phyloP scores from a whole-genome alignment of 2,329 filamentous ascomycete species.

The Trichoderma sp. region DNA sequence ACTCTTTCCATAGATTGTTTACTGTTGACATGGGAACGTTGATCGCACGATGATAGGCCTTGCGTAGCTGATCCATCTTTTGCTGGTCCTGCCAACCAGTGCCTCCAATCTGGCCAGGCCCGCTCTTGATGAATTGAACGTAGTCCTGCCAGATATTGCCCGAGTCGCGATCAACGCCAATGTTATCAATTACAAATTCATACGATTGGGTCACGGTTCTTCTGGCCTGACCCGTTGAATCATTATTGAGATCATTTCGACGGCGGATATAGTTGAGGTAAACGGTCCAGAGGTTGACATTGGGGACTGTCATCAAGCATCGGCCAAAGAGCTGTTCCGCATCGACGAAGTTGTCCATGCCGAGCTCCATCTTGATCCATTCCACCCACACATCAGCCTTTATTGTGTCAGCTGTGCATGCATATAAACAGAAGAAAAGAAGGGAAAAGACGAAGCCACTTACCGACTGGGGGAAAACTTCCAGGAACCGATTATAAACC shows the following conservation, averaged over 20 bases:
- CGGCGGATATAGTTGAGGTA: slow-evolving; percentile 96
- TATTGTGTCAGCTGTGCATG: slow-evolving; percentile 19
- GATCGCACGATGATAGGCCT: slow-evolving; percentile 89
- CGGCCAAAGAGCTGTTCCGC: slow-evolving; percentile 83
- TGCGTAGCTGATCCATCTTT: slow-evolving; percentile 92
- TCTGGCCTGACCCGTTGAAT: slow-evolving; percentile 74
- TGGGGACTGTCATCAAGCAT: slow-evolving; percentile 75
- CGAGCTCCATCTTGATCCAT: slow-evolving; percentile 87
- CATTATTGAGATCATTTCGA: slow-evolving; percentile 79
- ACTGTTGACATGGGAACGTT: slow-evolving; percentile 82
- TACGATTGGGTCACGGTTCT: slow-evolving; percentile 82
- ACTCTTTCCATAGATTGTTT: slow-evolving; percentile 92
- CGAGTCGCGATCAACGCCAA: slow-evolving; percentile 89
- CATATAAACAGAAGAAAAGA: not conserved
- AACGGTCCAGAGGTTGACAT: slow-evolving; percentile 85
- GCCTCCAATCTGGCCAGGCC: slow-evolving; percentile 82
- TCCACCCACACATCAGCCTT: slow-evolving; percentile 91
- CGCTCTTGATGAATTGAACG: slow-evolving; percentile 86
- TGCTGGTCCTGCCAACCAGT: slow-evolving; percentile 94
- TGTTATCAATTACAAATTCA: slow-evolving; percentile 85
- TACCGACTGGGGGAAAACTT: slow-evolving; percentile 88
- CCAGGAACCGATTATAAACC: slow-evolving; percentile 83
- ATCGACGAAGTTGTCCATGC: slow-evolving; percentile 76
- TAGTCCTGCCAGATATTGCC: slow-evolving; percentile 94
- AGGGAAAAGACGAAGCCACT: slow-evolving; percentile 45